Conservation (phyloP, 2,329 filamentous ascomycete genomes). For the Curvularia sp. region DNA sequence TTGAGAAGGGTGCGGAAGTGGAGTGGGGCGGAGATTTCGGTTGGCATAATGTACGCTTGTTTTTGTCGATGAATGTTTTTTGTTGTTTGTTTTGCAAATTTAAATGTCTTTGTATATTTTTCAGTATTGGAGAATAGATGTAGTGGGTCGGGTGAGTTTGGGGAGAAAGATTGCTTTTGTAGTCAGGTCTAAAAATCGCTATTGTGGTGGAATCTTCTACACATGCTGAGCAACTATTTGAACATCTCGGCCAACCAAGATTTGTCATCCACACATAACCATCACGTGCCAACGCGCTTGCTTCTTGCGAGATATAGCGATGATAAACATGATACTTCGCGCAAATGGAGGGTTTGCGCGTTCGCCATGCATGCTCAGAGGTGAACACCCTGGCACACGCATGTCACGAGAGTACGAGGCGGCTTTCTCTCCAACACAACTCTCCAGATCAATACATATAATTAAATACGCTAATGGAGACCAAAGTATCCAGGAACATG, state of each 20-base stretch:
- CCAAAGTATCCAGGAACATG: not conserved
- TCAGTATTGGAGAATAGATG: not conserved
- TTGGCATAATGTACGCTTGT: slow-evolving; percentile 31
- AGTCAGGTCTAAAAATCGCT: not conserved
- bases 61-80: not conserved
- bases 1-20: slow-evolving; percentile 48
- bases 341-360: not conserved
- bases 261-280: slow-evolving; percentile 29
- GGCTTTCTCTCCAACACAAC: not conserved
- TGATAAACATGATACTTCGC: not conserved
- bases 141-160: not conserved
- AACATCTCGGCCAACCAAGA: slow-evolving; percentile 16
- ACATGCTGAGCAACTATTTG: slow-evolving; percentile 7
- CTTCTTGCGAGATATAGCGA: slow-evolving; percentile 15
- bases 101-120: not conserved
- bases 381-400: not conserved
- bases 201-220: slow-evolving; percentile 31
- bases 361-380: not conserved
- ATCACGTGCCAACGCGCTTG: slow-evolving; percentile 19
- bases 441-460: not conserved
- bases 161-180: not conserved
- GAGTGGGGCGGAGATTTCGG: slow-evolving; percentile 41
- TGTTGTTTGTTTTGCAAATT: not conserved
- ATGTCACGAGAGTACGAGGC: not conserved
- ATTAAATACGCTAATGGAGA: not conserved